Base-by-base conservation (phyloP, 768 basidiomycete genomes). In the Termitomyces sp. region DNA sequence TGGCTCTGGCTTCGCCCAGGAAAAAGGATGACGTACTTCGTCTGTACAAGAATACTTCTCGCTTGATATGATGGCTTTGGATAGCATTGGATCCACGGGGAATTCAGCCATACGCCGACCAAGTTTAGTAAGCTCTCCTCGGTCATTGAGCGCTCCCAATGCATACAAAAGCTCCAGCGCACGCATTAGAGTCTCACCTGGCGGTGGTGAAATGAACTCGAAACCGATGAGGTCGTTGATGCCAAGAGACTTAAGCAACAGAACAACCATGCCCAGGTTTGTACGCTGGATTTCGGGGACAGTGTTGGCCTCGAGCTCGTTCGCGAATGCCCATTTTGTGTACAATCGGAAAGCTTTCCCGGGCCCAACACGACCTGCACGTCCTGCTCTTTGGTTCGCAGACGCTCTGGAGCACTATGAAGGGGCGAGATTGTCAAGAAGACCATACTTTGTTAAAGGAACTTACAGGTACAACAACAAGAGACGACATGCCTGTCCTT, bases 271-370 rank as follows among this genome's bases (percentile, higher is more conserved):
- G 50, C 90, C 94, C 48, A 99, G 76, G 67, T 98, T 99, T 19
- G 97, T 98, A n/a, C 97, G 85, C 66, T 98, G 97, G 55, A 99
- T 99, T 72, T 99, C 97, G 21, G 97, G 97, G 0, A 98, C 89
- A 1, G 97, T 98, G 68, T 97, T 96, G 63, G 93, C 91, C 66
- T 98, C 93, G 42, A 99, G 78, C 70, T 99, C 97, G 71, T 98
- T 98, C 46, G 85, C 74, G 68, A 88, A 99, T 0, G 97, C 97
- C 93, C 95, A 98, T 70, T 98, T 98, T 19, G 97, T 99, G 72
- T 95, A 98, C 19, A 99, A 76, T n/a, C 97, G 86, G 79, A 99
- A 99, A 17, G 95, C 85, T 71, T 99, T 98, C 16, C 97, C 97
- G 12, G 97, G 94, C 2, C 97, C 97, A 16, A 99, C 97, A 62